Evolutionary conservation across 1,284 basidiomycete genomes (phyloP), one percentile per base, ranked within the genome.

Genomic region (Hymenochaete sp.): DNA sequence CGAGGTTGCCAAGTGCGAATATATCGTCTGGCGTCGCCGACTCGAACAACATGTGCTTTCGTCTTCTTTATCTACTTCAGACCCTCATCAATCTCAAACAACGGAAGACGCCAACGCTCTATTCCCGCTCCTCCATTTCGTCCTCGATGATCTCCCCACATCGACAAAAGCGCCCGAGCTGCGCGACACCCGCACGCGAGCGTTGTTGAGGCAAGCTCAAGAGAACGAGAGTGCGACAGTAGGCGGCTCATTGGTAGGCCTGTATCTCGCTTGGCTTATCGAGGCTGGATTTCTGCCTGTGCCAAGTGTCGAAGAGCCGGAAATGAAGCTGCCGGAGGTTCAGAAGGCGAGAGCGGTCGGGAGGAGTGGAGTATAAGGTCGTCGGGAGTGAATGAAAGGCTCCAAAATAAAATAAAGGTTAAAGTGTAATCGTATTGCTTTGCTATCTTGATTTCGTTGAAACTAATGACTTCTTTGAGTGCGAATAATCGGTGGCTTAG

Each of bases 51-150:
- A 98, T 62, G 93, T 97, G 38, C 81, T 98, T 70, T 14, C 26
- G 8, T 28, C 39, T 22, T n/a, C n/a, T n/a, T n/a, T n/a, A n/a
- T n/a, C n/a, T n/a, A n/a, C n/a, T n/a, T n/a, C n/a, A n/a, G n/a
- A n/a, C n/a, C n/a, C n/a, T n/a, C n/a, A n/a, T n/a, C n/a, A n/a
- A n/a, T n/a, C n/a, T n/a, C n/a, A n/a, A n/a, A n/a, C n/a, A n/a
- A 82, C 90, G 52, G 77, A 77, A 16, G 84, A 93, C 66, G 93
- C 97, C 65, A 98, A 98, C 55, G 96, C 96, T 2, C 72, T 99
- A 33, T 98, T 97, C 77, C 96, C 96, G 2, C 70, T 99, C 9
- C 73, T 98, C 19, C 93, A 98, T 66, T 98, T 97, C 58, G 96
- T 98, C 16, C 70, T 98, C 16, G 95, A 98, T 61, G 96, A 98